Conservation (phyloP, 345 rosid genomes). For the Sonneratia alba region DNA sequence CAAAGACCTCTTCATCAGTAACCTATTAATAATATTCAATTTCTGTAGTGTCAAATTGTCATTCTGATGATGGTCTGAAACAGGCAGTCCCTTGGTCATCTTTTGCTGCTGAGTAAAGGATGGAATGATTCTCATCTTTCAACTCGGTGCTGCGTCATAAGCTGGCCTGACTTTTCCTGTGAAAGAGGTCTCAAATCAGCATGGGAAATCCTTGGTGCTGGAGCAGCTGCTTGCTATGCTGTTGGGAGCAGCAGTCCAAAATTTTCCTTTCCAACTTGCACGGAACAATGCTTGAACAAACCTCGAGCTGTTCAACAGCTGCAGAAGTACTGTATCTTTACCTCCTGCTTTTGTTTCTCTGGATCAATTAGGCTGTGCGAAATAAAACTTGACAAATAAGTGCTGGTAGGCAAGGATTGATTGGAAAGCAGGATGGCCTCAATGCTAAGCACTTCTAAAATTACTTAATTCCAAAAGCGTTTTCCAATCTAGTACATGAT, state of each 20-base stretch:
- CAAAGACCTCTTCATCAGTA: neutral
- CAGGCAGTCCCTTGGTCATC: constrained; percentile 87
- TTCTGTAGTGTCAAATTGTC: neutral
- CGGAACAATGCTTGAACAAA: constrained; percentile 43
- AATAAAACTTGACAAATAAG: neutral
- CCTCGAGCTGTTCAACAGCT: constrained; percentile 50
- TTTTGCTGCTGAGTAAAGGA: constrained; percentile 56
- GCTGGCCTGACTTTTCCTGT: constrained; percentile 23
- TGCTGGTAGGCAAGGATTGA: neutral
- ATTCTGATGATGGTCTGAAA: constrained; percentile 21
- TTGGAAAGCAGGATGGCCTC: neutral
- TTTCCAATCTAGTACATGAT: neutral
- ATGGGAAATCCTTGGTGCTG: constrained; percentile 71
- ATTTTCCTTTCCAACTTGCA: constrained; percentile 77
- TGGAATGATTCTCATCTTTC: constrained; percentile 44
- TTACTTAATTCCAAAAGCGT: neutral
- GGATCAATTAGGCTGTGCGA: neutral
- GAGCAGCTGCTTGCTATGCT: constrained; percentile 75
- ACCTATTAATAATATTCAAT: neutral
- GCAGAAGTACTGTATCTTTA: constrained; percentile 45
- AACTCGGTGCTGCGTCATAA: constrained; percentile 50
- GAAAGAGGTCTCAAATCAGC: constrained; percentile 56
- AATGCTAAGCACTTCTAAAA: neutral
- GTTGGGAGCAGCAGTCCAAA: constrained; percentile 55
- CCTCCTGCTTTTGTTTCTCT: neutral